A percentile compares a stretch with the other conserved stretches of the same genome.
These are phyloP conservation scores for Metrosideros polymorpha DNA, from an alignment of 441 rosid genomes.

Conservation along the genomic window DNA sequence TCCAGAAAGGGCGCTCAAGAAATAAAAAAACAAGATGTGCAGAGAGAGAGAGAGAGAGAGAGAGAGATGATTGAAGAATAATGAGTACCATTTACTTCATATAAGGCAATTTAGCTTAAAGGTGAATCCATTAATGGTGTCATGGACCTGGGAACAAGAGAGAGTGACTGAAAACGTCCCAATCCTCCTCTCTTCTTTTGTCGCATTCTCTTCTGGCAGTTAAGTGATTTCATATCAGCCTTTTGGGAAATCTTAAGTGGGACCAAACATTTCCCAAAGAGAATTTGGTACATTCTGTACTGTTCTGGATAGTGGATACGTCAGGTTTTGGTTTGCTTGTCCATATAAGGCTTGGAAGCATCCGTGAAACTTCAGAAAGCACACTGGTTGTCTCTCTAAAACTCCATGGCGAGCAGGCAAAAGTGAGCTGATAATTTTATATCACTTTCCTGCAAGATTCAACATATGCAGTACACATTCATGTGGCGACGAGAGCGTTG, in stretches of 20 bases:
- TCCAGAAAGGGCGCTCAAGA: neutral
- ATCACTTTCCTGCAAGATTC: neutral
- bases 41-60: neutral
- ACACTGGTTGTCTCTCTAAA: neutral
- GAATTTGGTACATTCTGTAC: neutral
- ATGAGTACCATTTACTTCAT: neutral
- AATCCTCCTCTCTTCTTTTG: neutral
- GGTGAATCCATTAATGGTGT: neutral
- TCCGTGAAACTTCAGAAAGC: neutral
- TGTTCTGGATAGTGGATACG: neutral
- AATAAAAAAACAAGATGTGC: neutral
- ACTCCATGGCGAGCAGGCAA: neutral
- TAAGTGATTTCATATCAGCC: neutral
- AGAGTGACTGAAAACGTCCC: neutral
- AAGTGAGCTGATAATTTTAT: neutral
- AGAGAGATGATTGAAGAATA: neutral
- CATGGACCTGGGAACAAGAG: neutral
- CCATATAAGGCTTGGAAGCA: neutral
- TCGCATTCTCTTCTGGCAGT: neutral
- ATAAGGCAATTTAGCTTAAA: neutral
- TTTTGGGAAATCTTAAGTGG: neutral
- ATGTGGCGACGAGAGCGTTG: neutral
- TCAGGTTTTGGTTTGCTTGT: neutral
- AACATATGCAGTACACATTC: neutral
- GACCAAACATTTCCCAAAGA: neutral